Base-by-base conservation (phyloP, 108 stramenopile species). In the Cafeteria roenbergensis region DNA sequence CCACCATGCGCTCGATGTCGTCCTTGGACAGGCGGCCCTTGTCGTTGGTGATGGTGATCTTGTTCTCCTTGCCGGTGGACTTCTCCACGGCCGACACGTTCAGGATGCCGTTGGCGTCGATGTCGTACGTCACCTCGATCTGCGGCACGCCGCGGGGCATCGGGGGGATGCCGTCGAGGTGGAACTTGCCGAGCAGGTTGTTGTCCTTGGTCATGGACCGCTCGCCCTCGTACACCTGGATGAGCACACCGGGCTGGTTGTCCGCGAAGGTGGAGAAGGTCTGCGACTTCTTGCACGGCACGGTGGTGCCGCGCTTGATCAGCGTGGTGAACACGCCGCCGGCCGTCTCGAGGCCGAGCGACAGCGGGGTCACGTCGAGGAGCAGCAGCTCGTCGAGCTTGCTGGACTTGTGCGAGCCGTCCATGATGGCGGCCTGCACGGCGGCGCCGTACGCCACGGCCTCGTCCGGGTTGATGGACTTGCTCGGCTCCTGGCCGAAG, bases 1-100 rank as follows among this genome's bases (percentile, higher is more conserved):
- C 80, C 55, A 97, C 93, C 90, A 97, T 93, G 81, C 93, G 86
- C 72, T 97, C 92, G 76, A 97, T 95, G 76, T 97, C 95, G 26
- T 94, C 95, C 68, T 93, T 89, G 67, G 88, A 90, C 28, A 97
- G 82, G 75, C 93, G 92, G 51, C 93, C 91, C 88, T 97, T 97
- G 78, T 97, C 95, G 84, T 97, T 97, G 76, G 90, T 97, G 81
- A 97, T 97, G 80, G 95, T 97, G 76, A 97, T 97, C 87, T 97
- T 94, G 77, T 97, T 81, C 75, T 93, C 95, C 88, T 97, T 97
- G 63, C 95, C 95, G 51, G 95, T 97, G 36, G 89, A 90, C 86
- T 97, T 97, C 80, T 97, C 95, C 34, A 94, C 75, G 37, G 95
- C 95, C 51, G 85, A 86, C 9, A 97, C 95, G 80, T 89, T 87